Percentiles rank a stretch among this genome's conserved stretches.
These are phyloP conservation scores for Trichophyton rubrum DNA, from an alignment of 2,329 filamentous ascomycete species.

Conservation along the genomic window DNA sequence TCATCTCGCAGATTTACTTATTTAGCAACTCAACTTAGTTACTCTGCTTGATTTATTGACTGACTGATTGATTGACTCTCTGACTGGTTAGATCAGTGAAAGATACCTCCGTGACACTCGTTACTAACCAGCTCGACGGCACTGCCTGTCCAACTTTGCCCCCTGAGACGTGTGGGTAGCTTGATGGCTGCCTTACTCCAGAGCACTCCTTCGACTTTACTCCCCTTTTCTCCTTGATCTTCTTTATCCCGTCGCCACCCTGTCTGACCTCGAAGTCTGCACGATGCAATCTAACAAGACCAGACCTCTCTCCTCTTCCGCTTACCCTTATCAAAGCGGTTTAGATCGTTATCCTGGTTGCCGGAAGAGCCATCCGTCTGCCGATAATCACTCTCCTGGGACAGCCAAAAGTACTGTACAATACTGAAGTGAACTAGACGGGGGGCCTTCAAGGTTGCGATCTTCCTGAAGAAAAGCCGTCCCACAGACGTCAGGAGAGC, in stretches of 20 bases:
- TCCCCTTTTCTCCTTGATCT: background rate
- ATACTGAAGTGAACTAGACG: too few species aligned
- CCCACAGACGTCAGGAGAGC: background rate
- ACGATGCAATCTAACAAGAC: background rate
- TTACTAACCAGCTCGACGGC: too few species aligned
- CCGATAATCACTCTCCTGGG: background rate
- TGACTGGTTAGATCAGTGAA: too few species aligned
- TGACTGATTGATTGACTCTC: too few species aligned
- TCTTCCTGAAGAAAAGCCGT: conserved; percentile 1
- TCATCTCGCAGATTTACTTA: too few species aligned
- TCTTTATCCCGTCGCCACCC: background rate
- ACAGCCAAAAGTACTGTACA: background rate
- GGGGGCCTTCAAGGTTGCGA: background rate
- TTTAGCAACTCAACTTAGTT: too few species aligned
- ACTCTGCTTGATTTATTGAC: too few species aligned
- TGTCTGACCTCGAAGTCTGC: background rate
- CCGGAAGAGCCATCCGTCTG: background rate
- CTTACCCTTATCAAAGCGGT: background rate
- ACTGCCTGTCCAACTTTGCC: too few species aligned
- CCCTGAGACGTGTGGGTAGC: too few species aligned
- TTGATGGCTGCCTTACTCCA: background rate
- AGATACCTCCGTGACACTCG: too few species aligned
- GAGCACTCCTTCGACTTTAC: background rate
- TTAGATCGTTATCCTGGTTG: background rate
- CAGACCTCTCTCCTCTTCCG: too few species aligned